Evolutionary conservation across 768 basidiomycete species (phyloP).

Genomic region (Boletus reticuloceps): DNA sequence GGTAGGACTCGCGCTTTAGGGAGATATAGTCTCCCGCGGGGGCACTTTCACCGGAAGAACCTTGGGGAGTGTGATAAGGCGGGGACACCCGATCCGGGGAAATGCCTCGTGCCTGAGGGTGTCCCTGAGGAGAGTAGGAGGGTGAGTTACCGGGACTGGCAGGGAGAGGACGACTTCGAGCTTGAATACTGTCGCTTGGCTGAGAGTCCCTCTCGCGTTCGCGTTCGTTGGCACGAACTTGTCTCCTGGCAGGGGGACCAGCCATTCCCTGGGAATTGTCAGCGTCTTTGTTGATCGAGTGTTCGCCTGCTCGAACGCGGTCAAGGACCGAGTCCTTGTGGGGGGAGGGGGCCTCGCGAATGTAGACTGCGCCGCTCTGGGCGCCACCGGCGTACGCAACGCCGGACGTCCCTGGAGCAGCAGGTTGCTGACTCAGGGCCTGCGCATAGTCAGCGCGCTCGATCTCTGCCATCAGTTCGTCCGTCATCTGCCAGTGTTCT

Average conservation of each 20-base stretch:
- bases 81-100: conserved; percentile 56
- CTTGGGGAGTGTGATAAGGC: conserved; percentile 46
- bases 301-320: conserved; percentile 50
- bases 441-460: conserved; percentile 69
- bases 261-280: conserved; percentile 37
- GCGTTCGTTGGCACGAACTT: conserved; percentile 27
- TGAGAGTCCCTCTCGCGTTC: conserved; percentile 45
- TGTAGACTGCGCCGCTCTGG: conserved; percentile 35
- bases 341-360: conserved; percentile 39
- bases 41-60: conserved; percentile 44
- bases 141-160: conserved; percentile 35
- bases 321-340: conserved; percentile 54
- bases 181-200: conserved; percentile 24
- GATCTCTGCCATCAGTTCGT: conserved; percentile 67
- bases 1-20: conserved; percentile 43
- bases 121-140: conserved; percentile 43
- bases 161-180: conserved; percentile 28
- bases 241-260: conserved; percentile 13
- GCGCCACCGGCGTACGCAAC: conserved; percentile 48
- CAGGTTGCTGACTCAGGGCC: conserved; percentile 44
- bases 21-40: conserved; percentile 43
- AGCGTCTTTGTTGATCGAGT: conserved; percentile 53
- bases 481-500: conserved; percentile 65
- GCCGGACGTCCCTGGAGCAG: conserved; percentile 39
- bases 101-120: conserved; percentile 40